Evolutionary conservation across 31 red algal genomes (phyloP).

Genomic region (Porphyra umbilicalis): DNA sequence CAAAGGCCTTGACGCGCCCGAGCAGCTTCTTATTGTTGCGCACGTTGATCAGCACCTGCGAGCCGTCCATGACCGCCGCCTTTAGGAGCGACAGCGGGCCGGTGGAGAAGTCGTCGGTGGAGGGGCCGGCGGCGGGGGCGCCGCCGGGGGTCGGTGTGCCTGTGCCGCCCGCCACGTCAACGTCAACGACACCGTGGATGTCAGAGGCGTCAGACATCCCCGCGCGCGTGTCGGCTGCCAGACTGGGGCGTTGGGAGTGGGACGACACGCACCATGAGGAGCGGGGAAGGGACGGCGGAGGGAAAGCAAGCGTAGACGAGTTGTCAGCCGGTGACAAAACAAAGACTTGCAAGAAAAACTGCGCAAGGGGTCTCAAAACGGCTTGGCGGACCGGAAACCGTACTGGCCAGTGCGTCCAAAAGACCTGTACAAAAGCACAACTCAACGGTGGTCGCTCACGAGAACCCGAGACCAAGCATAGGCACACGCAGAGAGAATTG

Average conservation of each 20-base stretch:
- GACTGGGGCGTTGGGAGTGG: too few relatives aligned
- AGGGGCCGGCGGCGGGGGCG: neutral
- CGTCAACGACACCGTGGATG: constrained; percentile 70
- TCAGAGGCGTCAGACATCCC: constrained; percentile 65
- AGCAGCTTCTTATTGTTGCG: constrained; percentile 94
- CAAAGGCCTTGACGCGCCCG: constrained; percentile 92
- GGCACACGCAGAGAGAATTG: neutral
- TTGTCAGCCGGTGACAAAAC: neutral
- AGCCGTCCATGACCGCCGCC: constrained; percentile 59
- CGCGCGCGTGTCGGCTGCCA: constrained; percentile 49
- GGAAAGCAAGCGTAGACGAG: neutral
- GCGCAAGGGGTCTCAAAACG: too few relatives aligned
- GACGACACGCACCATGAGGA: neutral
- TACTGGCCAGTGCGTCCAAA: too few relatives aligned
- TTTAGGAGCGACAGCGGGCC: constrained; percentile 82
- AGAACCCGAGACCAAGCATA: neutral
- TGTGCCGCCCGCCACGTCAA: constrained; percentile 16
- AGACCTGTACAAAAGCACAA: too few relatives aligned
- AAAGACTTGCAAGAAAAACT: too few relatives aligned
- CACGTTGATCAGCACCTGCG: constrained; percentile 82
- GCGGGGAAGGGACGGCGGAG: neutral
- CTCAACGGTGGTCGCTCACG: too few relatives aligned
- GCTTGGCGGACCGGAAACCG: too few relatives aligned
- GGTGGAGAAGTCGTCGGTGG: constrained; percentile 54
- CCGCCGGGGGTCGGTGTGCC: neutral